A percentile compares a stretch with the other conserved stretches of the same genome.
phyloP scores from a whole-genome alignment of 2,329 filamentous ascomycete species.

The Dactylellina haptotyla region DNA sequence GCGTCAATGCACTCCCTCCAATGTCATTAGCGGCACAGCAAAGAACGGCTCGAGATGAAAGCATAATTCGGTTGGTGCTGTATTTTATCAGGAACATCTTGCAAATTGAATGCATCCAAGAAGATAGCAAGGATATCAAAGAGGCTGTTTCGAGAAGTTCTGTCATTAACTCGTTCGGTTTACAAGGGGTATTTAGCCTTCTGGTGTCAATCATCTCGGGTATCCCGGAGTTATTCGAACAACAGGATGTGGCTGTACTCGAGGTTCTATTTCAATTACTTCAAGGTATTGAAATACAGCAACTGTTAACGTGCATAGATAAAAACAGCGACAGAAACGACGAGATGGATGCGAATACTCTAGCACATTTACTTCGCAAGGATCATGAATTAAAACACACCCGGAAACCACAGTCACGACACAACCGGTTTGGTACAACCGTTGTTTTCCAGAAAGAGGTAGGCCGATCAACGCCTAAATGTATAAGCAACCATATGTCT shows the following conservation, averaged over 20 bases:
- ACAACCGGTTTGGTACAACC: conserved; percentile 96
- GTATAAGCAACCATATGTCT: no score
- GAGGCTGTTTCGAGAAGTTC: conserved; percentile 87
- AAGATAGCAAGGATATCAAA: conserved; percentile 82
- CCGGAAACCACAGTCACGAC: conserved; percentile 84
- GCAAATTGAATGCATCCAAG: conserved; percentile 79
- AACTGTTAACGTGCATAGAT: conserved; percentile 75
- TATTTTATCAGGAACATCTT: conserved; percentile 90
- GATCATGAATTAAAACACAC: conserved; percentile 66
- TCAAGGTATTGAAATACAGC: conserved; percentile 84
- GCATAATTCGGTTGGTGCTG: conserved; percentile 88
- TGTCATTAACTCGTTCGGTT: conserved; percentile 86
- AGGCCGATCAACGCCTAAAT: background rate
- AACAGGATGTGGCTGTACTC: conserved; percentile 87
- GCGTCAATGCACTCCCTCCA: conserved; percentile 82
- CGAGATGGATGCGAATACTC: conserved; percentile 72
- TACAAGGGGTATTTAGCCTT: conserved; percentile 88
- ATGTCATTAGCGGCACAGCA: conserved; percentile 83
- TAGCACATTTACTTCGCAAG: conserved; percentile 13
- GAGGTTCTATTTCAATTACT: conserved; percentile 92
- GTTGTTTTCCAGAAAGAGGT: conserved; percentile 79
- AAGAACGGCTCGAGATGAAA: conserved; percentile 81
- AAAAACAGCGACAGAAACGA: conserved; percentile 70
- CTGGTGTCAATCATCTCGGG: conserved; percentile 88
- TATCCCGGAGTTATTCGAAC: conserved; percentile 90